These are phyloP conservation scores for Knoxia roxburghii DNA, from an alignment of 257 asterid genomes.

Conservation along the genomic window DNA sequence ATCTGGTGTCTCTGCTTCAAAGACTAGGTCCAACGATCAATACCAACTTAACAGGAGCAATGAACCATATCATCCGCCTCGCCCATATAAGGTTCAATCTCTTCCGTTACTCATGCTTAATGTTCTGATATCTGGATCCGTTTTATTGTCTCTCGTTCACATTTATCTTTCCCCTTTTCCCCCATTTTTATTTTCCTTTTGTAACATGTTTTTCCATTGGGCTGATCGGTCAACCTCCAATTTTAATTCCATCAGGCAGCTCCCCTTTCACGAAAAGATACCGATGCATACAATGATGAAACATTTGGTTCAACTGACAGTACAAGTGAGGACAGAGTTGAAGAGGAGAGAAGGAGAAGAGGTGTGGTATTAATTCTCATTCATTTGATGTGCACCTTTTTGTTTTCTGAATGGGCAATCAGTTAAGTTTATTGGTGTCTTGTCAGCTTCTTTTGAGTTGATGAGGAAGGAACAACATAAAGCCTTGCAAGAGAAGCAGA, in stretches of 20 bases:
- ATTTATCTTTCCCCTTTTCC: background rate
- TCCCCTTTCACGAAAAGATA: slow-evolving; percentile 65
- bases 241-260: slow-evolving; percentile 48
- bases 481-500: slow-evolving; percentile 82
- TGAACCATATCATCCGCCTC: slow-evolving; percentile 97
- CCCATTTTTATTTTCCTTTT: background rate
- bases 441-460: slow-evolving; percentile 81
- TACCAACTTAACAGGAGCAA: slow-evolving; percentile 62
- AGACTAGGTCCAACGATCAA: slow-evolving; percentile 49
- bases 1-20: slow-evolving; percentile 54
- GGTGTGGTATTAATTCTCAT: slow-evolving; percentile 36
- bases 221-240: slow-evolving; percentile 13
- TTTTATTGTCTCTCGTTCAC: background rate
- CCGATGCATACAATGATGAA: slow-evolving; percentile 70
- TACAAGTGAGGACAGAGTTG: slow-evolving; percentile 72
- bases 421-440: slow-evolving; percentile 13
- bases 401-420: slow-evolving; percentile 7
- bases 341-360: slow-evolving; percentile 90
- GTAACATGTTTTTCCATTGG: background rate
- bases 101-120: background rate
- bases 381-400: slow-evolving; percentile 2
- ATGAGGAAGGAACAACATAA: slow-evolving; percentile 93
- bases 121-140: background rate
- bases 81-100: slow-evolving; percentile 79
- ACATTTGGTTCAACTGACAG: slow-evolving; percentile 81